Conservation (phyloP, 805 yeast species). For the Wickerhamomyces pijperi region DNA sequence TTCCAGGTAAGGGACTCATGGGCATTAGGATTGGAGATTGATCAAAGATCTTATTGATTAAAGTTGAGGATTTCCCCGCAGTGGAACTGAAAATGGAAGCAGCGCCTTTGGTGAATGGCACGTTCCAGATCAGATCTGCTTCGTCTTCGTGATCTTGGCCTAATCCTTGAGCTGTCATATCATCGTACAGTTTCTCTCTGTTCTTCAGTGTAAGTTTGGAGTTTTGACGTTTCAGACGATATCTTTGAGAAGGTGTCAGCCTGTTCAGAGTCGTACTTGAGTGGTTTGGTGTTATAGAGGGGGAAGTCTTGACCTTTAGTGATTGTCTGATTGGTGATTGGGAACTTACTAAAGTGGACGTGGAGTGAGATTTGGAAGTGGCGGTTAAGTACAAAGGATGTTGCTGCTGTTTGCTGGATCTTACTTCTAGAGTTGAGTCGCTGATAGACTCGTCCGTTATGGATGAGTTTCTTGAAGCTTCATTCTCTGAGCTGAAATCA, state of each 20-base stretch:
- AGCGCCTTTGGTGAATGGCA: slow-evolving; percentile 33
- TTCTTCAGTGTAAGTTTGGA: slow-evolving; percentile 22
- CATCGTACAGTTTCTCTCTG: slow-evolving; percentile 28
- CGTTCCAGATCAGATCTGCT: slow-evolving; percentile 36
- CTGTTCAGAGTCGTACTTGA: slow-evolving; percentile 9
- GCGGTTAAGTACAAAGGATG: background rate
- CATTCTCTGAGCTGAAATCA: slow-evolving; percentile 9
- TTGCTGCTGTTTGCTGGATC: background rate
- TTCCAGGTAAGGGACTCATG: slow-evolving; percentile 41
- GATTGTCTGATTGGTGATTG: slow-evolving; percentile 1
- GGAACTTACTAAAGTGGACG: background rate
- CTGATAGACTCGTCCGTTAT: slow-evolving; percentile 14
- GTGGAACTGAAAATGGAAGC: slow-evolving; percentile 14
- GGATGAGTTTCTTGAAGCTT: slow-evolving; percentile 17
- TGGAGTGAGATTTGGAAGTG: slow-evolving; percentile 1
- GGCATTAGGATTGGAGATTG: slow-evolving; percentile 22
- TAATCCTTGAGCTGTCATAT: slow-evolving; percentile 10
- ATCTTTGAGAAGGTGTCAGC: slow-evolving; percentile 31
- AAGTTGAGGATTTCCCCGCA: slow-evolving; percentile 15
- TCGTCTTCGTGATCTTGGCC: slow-evolving; percentile 28
- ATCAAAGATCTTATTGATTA: slow-evolving; percentile 14
- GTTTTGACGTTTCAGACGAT: slow-evolving; percentile 27
- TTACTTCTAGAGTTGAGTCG: background rate
- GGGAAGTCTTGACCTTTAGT: background rate
- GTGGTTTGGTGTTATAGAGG: background rate